phyloP scores from a whole-genome alignment of 306 rosid species.

The Fragaria vesca region DNA sequence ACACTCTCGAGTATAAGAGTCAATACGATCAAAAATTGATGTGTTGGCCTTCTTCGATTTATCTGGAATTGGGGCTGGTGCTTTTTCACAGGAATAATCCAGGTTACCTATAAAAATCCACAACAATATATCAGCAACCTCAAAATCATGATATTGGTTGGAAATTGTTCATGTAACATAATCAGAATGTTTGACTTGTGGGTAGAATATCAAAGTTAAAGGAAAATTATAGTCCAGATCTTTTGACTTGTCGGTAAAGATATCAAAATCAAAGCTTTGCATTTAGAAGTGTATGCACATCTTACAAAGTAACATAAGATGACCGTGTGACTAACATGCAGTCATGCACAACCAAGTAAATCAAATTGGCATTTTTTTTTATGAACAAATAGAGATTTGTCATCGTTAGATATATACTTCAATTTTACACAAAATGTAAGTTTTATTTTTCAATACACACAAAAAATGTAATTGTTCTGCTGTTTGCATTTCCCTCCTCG shows the following conservation, averaged over 20 bases:
- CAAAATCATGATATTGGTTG: conserved; percentile 8
- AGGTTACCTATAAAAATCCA: conserved; percentile 50
- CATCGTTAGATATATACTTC: not conserved
- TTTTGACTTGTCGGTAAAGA: conserved; percentile 6
- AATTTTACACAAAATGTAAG: not conserved
- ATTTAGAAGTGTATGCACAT: not conserved
- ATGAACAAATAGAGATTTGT: not conserved
- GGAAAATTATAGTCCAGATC: conserved; percentile 5
- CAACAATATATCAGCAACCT: conserved; percentile 22
- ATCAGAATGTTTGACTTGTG: not conserved
- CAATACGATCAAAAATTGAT: conserved; percentile 62
- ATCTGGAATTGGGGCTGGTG: conserved; percentile 52
- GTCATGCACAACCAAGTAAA: conserved; percentile 4
- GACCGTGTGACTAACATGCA: not conserved
- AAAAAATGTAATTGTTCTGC: not conserved
- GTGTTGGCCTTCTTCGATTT: conserved; percentile 37
- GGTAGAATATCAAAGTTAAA: not conserved
- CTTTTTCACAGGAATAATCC: conserved; percentile 50
- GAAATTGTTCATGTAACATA: not conserved
- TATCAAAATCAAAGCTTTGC: conserved; percentile 17
- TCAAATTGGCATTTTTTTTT: not conserved
- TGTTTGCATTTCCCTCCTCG: not conserved
- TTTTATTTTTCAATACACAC: too few species aligned
- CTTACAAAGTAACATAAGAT: not conserved
- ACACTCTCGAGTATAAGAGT: not conserved